These are phyloP conservation scores for Veloboletus limbatus DNA, from an alignment of 1,284 basidiomycete genomes.

Conservation along the genomic window DNA sequence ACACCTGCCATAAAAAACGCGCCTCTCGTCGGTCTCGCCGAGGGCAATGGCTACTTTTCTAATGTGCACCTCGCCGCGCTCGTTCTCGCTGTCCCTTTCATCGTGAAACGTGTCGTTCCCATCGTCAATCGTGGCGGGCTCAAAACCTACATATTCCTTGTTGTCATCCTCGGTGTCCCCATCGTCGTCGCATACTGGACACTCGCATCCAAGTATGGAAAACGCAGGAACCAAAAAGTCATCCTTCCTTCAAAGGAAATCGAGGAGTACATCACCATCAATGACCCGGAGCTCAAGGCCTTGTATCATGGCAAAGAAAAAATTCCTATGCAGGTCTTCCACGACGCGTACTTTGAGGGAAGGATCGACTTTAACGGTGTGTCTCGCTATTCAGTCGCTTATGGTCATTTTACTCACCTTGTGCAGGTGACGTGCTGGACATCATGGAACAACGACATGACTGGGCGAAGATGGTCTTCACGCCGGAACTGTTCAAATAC, in stretches of 20 bases:
- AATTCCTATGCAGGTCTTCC: slow-evolving; percentile 97
- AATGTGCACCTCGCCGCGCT: slow-evolving; percentile 79
- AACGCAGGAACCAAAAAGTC: slow-evolving; percentile 85
- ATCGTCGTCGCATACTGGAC: slow-evolving; percentile 89
- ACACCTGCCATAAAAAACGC: slow-evolving; percentile 79
- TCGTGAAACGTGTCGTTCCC: slow-evolving; percentile 78
- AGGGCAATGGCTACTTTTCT: slow-evolving; percentile 83
- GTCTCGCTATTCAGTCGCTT: slow-evolving; percentile 5
- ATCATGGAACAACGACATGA: slow-evolving; percentile 94
- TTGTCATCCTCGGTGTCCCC: slow-evolving; percentile 74
- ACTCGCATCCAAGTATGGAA: slow-evolving; percentile 79
- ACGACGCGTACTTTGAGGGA: slow-evolving; percentile 96
- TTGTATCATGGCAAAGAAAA: slow-evolving; percentile 83
- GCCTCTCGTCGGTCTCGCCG: slow-evolving; percentile 77
- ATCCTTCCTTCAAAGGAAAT: slow-evolving; percentile 82
- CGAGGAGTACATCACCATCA: slow-evolving; percentile 89
- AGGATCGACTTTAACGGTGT: slow-evolving; percentile 93
- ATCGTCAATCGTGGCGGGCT: slow-evolving; percentile 75
- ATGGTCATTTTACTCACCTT: slow-evolving; percentile 11
- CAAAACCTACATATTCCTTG: slow-evolving; percentile 83
- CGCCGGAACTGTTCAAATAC: slow-evolving; percentile 89
- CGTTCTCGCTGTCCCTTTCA: slow-evolving; percentile 75
- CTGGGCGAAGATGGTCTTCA: slow-evolving; percentile 90
- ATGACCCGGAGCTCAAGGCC: slow-evolving; percentile 77
- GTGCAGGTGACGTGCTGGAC: slow-evolving; percentile 85